Percentiles rank a stretch among this genome's conserved stretches.
phyloP scores from a whole-genome alignment of 1,284 basidiomycete genomes.

The Rhizopogon parksii region DNA sequence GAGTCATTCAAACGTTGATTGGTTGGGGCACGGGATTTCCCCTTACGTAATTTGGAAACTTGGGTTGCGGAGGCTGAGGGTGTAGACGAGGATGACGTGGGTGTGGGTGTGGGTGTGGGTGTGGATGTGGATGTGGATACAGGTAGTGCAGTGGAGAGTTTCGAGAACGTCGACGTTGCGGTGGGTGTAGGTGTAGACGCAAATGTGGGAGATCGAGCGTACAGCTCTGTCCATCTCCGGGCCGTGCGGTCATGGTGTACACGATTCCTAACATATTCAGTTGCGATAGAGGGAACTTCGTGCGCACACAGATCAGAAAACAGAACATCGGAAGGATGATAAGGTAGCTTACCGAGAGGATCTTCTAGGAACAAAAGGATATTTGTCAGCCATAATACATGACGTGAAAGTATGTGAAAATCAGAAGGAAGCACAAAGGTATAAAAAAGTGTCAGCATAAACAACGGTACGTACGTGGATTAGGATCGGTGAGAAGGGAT shows the following conservation, averaged over 20 bases:
- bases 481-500: constrained; percentile 83
- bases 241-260: constrained; percentile 51
- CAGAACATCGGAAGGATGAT: constrained; percentile 2
- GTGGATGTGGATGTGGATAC: constrained; percentile 6
- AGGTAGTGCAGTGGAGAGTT: background rate
- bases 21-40: constrained; percentile 11
- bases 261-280: constrained; percentile 59
- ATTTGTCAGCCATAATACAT: constrained; percentile 1
- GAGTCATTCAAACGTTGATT: constrained; percentile 11
- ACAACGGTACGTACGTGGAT: constrained; percentile 58
- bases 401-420: background rate
- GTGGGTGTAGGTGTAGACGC: background rate
- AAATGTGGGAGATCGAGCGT: constrained; percentile 33
- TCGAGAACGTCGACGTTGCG: background rate
- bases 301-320: constrained; percentile 5
- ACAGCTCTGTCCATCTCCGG: constrained; percentile 44
- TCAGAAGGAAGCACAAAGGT: background rate
- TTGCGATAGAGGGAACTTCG: constrained; percentile 66
- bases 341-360: constrained; percentile 47
- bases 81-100: constrained; percentile 25
- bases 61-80: constrained; percentile 6
- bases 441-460: background rate
- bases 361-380: constrained; percentile 42
- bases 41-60: constrained; percentile 3
- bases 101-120: constrained; percentile 27